These are phyloP conservation scores for Buxus sempervirens DNA, from an alignment of 164 flowering plant genomes.

Conservation along the genomic window DNA sequence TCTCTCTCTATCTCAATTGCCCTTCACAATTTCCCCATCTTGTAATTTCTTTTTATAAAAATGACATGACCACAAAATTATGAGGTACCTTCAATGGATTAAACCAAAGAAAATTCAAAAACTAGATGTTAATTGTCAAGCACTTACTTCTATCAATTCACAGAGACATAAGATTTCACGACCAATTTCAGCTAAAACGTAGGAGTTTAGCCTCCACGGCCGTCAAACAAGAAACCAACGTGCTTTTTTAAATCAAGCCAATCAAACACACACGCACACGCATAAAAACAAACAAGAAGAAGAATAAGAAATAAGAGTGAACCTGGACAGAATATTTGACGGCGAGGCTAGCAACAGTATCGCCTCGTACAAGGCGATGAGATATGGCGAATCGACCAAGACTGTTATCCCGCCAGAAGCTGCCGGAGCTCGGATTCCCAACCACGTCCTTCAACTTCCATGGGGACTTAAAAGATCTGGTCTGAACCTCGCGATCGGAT, in stretches of 20 bases:
- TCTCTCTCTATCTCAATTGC: not conserved
- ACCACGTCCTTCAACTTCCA: conserved; percentile 72
- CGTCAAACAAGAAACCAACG: too few species aligned
- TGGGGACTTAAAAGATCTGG: conserved; percentile 53
- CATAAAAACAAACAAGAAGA: not conserved
- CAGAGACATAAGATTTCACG: not conserved
- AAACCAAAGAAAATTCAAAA: not conserved
- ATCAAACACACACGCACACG: too few species aligned
- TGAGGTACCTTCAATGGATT: not conserved
- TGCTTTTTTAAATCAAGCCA: not conserved
- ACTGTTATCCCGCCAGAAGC: conserved; percentile 82
- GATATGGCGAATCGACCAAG: conserved; percentile 74
- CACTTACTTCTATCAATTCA: not conserved
- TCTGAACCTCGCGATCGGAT: conserved; percentile 54
- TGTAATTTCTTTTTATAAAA: too few species aligned
- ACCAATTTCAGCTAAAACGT: not conserved
- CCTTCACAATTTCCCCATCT: not conserved
- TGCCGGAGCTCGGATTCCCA: conserved; percentile 60
- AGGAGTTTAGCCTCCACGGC: too few species aligned
- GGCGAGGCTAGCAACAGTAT: conserved; percentile 81
- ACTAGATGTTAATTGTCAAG: not conserved
- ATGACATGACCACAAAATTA: not conserved
- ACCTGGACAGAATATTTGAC: conserved; percentile 95
- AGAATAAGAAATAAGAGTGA: not conserved
- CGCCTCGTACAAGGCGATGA: conserved; percentile 58